Evolutionary conservation across 1,139 yeast genomes (phyloP), one percentile per base, ranked within the genome.

Genomic region (Yamadazyma sp.): DNA sequence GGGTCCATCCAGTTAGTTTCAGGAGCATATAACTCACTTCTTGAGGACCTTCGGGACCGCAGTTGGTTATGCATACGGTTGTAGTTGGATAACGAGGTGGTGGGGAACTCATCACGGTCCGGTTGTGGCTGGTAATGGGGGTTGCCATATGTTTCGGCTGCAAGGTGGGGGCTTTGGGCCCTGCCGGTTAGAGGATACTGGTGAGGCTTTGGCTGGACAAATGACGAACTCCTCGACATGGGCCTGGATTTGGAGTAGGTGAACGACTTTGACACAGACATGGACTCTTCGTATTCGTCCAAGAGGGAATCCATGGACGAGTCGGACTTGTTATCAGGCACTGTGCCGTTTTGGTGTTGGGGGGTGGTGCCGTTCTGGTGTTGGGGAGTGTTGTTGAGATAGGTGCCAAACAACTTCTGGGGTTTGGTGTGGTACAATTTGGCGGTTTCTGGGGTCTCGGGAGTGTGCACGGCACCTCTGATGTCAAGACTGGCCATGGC

Each of bases 231-330:
- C 9, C 62, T 39, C 16, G 65, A 57, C 30, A 60, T 46, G 38
- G 60, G 58, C 40, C 68, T 41, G 28, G 71, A 59, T 17, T 45
- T 45, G 7, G 58, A 41, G 32, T 51, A 51, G 8, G 58, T 50
- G 20, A 55, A 49, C 2, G 69, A 59, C 40, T 54, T 58, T n/a
- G 69, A 53, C 30, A 55, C 51, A 4, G 65, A 55, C 29, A 69
- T 59, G 35, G 64, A 64, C 41, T 70, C 74, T 43, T 75, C 78
- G 48, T 76, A 77, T 44, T 73, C 77, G 43, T 77, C 81, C 12
- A 79, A 56, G 14, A 77, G 59, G 1, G 79, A 68, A 50, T 78
- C 83, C 62, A 77, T 62, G 1, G 80, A 73, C 4, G 64, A 64
- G 16, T 66, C 72, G 2, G 70, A 64, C 37, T 58, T 57, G 7